These are phyloP conservation scores for Tuber indicum DNA, from an alignment of 495 filamentous ascomycete genomes.

Conservation along the genomic window DNA sequence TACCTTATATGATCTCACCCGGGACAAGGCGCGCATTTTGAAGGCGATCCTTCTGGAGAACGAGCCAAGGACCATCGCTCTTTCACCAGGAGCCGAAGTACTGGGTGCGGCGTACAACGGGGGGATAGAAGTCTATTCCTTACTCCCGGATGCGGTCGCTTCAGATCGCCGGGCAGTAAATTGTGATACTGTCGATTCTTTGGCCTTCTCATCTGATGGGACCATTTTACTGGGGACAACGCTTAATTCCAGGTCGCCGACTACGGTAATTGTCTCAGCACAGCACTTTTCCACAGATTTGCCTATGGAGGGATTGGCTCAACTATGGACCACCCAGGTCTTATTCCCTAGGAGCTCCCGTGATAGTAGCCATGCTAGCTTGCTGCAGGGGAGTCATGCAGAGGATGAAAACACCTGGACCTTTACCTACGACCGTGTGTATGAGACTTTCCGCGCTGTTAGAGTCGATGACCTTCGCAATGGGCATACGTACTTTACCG, in stretches of 20 bases:
- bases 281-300: slow-evolving; percentile 65
- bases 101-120: slow-evolving; percentile 81
- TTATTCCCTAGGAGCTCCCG: slow-evolving; percentile 71
- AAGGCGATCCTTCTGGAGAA: slow-evolving; percentile 69
- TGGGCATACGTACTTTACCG: slow-evolving; percentile 76
- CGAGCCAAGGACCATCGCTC: slow-evolving; percentile 64
- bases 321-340: slow-evolving; percentile 83
- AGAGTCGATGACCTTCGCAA: slow-evolving; percentile 66
- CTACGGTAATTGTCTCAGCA: slow-evolving; percentile 71
- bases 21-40: slow-evolving; percentile 56
- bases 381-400: slow-evolving; percentile 59
- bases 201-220: slow-evolving; percentile 78
- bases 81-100: slow-evolving; percentile 74
- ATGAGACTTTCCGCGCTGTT: slow-evolving; percentile 70
- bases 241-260: slow-evolving; percentile 54
- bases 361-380: slow-evolving; percentile 67
- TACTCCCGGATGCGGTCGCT: slow-evolving; percentile 56
- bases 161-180: slow-evolving; percentile 73
- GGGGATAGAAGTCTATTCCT: slow-evolving; percentile 76
- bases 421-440: slow-evolving; percentile 68
- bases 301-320: slow-evolving; percentile 61
- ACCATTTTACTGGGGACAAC: slow-evolving; percentile 79
- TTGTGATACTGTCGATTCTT: slow-evolving; percentile 67
- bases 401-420: slow-evolving; percentile 71
- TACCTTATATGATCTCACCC: slow-evolving; percentile 67